These are phyloP conservation scores for Monosporascus cannonballus DNA, from an alignment of 2,329 filamentous ascomycete genomes.

Conservation along the genomic window DNA sequence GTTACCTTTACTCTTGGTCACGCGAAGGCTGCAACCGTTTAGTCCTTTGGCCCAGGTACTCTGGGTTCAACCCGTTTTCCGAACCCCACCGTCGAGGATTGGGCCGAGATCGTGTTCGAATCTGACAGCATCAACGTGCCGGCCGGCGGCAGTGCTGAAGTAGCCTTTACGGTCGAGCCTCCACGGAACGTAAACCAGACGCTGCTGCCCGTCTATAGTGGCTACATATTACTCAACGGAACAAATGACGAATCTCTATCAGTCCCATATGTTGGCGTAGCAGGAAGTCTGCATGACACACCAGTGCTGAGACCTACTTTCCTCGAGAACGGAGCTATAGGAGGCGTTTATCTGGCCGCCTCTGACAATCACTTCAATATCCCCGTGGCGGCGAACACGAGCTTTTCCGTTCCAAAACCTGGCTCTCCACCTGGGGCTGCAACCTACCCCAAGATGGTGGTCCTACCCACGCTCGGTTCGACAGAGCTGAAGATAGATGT, in stretches of 20 bases:
- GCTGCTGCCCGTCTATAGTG: conserved; percentile 36
- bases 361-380: background rate
- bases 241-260: conserved; percentile 31
- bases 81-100: conserved; percentile 7
- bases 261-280: conserved; percentile 36
- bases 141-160: conserved; percentile 4
- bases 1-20: conserved; percentile 33
- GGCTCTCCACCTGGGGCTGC: background rate
- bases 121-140: conserved; percentile 13
- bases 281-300: conserved; percentile 21
- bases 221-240: conserved; percentile 35
- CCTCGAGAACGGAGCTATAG: background rate
- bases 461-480: background rate
- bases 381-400: background rate
- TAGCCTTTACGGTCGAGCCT: conserved; percentile 16
- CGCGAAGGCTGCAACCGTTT: conserved; percentile 30
- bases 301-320: conserved; percentile 1
- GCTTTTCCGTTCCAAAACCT: conserved; percentile 1
- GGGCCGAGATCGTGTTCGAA: conserved; percentile 9
- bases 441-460: background rate
- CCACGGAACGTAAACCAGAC: conserved; percentile 24
- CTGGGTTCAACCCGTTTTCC: conserved; percentile 7
- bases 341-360: background rate
- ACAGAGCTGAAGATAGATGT: background rate
- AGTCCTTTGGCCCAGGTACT: conserved; percentile 22